Percentiles rank a stretch among this genome's conserved stretches.
Evolutionary conservation across 108 stramenopile genomes (phyloP).

Genomic region (Cyclotella kingstonii): DNA sequence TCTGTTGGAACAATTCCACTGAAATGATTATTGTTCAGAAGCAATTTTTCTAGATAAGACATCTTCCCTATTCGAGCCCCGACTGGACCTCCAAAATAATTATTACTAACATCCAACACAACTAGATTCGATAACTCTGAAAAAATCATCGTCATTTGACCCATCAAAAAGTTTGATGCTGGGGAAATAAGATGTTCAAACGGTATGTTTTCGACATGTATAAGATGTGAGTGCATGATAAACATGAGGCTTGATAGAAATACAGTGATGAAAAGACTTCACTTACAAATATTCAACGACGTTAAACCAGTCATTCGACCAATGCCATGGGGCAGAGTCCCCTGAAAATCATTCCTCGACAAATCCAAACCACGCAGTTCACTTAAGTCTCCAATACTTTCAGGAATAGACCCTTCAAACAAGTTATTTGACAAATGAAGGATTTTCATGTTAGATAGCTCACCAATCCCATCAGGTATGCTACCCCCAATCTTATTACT

Average conservation of each 20-base stretch:
- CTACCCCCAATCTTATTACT: constrained; percentile 34
- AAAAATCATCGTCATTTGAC: constrained; percentile 34
- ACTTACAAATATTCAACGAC: constrained; percentile 27
- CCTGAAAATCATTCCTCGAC: constrained; percentile 42
- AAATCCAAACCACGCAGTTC: constrained; percentile 31
- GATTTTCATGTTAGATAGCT: constrained; percentile 15
- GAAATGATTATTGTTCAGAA: constrained; percentile 49
- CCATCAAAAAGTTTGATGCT: constrained; percentile 30
- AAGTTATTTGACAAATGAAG: constrained; percentile 31
- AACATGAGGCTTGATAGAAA: background rate
- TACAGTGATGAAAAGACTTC: no score
- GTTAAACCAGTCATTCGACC: constrained; percentile 33
- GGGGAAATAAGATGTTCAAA: background rate
- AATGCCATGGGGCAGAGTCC: constrained; percentile 60
- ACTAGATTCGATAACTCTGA: constrained; percentile 18
- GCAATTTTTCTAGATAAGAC: constrained; percentile 28
- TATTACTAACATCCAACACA: constrained; percentile 31
- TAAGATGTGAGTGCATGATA: no score
- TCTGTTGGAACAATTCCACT: constrained; percentile 38
- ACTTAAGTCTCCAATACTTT: constrained; percentile 16
- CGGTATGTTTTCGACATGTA: background rate
- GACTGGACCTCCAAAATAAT: constrained; percentile 39
- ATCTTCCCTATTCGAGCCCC: constrained; percentile 37
- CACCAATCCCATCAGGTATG: constrained; percentile 25
- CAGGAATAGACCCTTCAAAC: constrained; percentile 23